Percentiles rank a stretch among this genome's conserved stretches.
phyloP scores from a whole-genome alignment of 306 rosid genomes.

The Dryas alaskensis region DNA sequence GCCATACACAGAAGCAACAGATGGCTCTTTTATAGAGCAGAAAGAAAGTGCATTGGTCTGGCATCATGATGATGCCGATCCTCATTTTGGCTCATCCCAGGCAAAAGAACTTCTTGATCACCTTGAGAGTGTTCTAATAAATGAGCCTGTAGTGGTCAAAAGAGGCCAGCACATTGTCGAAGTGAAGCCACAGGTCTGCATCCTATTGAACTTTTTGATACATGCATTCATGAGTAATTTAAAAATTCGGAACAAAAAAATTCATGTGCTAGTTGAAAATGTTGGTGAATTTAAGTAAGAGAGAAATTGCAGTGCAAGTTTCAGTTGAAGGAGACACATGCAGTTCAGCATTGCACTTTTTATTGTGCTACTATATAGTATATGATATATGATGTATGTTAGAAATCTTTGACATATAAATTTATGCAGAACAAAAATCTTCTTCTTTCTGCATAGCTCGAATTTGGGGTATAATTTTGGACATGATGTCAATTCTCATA shows the following conservation, averaged over 20 bases:
- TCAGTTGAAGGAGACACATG: too few species aligned
- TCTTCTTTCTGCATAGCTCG: not conserved
- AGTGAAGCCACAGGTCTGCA: constrained; percentile 71
- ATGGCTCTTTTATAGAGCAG: constrained; percentile 71
- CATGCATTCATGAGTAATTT: not conserved
- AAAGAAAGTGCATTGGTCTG: constrained; percentile 78
- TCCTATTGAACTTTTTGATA: not conserved
- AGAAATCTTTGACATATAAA: not conserved
- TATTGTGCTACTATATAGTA: too few species aligned
- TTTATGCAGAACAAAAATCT: not conserved
- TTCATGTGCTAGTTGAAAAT: not conserved
- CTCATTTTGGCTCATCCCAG: constrained; percentile 59
- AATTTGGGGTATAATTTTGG: not conserved
- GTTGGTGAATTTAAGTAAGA: not conserved
- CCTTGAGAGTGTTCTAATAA: constrained; percentile 65
- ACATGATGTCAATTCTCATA: not conserved
- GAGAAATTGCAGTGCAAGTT: not conserved
- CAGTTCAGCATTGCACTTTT: too few species aligned
- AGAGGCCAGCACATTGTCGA: constrained; percentile 71
- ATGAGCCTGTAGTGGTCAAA: constrained; percentile 72
- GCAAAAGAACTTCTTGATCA: constrained; percentile 81
- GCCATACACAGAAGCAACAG: constrained; percentile 71
- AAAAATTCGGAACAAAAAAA: not conserved
- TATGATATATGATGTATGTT: too few species aligned
- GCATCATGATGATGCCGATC: constrained; percentile 70